These are phyloP conservation scores for Quercus berberidifolia DNA, from an alignment of 306 rosid genomes.

Conservation along the genomic window DNA sequence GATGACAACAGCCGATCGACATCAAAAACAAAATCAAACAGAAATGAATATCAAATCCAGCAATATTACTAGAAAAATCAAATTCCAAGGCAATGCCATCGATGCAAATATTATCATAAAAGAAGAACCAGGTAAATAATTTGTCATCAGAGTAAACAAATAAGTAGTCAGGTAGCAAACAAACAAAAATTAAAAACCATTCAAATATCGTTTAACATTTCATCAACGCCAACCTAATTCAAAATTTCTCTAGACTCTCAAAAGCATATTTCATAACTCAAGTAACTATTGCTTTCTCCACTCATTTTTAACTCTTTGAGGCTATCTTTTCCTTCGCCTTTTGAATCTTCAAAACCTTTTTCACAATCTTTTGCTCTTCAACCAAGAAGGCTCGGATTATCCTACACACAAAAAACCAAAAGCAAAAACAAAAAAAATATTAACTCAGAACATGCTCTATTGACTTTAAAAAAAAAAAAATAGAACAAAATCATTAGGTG, in stretches of 20 bases:
- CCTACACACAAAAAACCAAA: conserved; percentile 23
- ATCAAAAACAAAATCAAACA: background rate
- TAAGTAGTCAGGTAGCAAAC: conserved; percentile 10
- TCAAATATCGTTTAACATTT: background rate
- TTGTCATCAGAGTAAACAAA: conserved; percentile 14
- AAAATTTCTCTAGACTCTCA: conserved; percentile 43
- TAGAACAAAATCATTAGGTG: background rate
- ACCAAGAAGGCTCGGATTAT: conserved; percentile 84
- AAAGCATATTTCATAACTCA: conserved; percentile 19
- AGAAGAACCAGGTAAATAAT: background rate
- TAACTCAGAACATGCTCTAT: background rate
- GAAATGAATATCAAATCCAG: background rate
- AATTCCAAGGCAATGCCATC: background rate
- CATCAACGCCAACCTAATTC: conserved; percentile 38
- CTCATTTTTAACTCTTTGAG: conserved; percentile 39
- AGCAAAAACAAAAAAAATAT: background rate
- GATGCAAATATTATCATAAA: background rate
- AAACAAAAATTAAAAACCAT: conserved; percentile 14
- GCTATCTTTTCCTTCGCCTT: conserved; percentile 80
- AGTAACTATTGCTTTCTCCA: background rate
- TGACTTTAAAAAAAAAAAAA: background rate
- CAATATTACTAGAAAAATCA: background rate
- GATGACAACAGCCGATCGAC: background rate
- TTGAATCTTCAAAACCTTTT: conserved; percentile 92
- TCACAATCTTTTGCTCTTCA: conserved; percentile 91